Base-by-base conservation (phyloP, 2,329 filamentous ascomycete species). In the Colletotrichum cuscutae region DNA sequence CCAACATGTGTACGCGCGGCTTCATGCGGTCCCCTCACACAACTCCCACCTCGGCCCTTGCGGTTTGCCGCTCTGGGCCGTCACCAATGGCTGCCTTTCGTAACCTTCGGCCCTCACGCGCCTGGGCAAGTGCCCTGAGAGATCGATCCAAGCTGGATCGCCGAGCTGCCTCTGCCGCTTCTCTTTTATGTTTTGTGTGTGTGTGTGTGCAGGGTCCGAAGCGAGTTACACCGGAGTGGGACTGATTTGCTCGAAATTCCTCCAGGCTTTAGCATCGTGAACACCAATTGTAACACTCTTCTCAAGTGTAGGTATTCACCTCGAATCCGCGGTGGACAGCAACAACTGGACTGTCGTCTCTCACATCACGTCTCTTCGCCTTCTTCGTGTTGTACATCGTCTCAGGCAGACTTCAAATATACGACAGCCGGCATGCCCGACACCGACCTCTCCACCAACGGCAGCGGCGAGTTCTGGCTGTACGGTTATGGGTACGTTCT, bases 401-500 rank as follows among this genome's bases (percentile, higher is more conserved):
- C 46, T 22, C 42, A n/a, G 9, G 24, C 49, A 49, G 19, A 15
- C 15, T 15, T 22, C 49, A 58, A 42, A 28, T 24, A 11, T 35
- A 64, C 49, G 30, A 65, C 52, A 65, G n/a, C 63, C 56, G 56
- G 26, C 79, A 81, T 89, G 85, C 83, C 81, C 66, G 78, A 79
- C 65, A 77, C 79, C 30, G 76, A 77, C 8, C 70, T 81, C 59
- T 73, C 79, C 57, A 76, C 77, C 78, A 80, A 79, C 79, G 42
- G 19, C 42, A 77, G 77, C 75, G 86, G 89, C 46, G 94, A 97
- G 80, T 95, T 98, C 78, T 99, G 97, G 97, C 87, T 99, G 58
- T 98, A 98, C 83, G 97, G 97, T 74, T 99, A 98, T 80, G 97
- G 96, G 96, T 98, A 86, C 76, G 88, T 85, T 24, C 32, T 42